These are phyloP conservation scores for Colletotrichum spinosum DNA, from an alignment of 2,329 filamentous ascomycete genomes.

Conservation along the genomic window DNA sequence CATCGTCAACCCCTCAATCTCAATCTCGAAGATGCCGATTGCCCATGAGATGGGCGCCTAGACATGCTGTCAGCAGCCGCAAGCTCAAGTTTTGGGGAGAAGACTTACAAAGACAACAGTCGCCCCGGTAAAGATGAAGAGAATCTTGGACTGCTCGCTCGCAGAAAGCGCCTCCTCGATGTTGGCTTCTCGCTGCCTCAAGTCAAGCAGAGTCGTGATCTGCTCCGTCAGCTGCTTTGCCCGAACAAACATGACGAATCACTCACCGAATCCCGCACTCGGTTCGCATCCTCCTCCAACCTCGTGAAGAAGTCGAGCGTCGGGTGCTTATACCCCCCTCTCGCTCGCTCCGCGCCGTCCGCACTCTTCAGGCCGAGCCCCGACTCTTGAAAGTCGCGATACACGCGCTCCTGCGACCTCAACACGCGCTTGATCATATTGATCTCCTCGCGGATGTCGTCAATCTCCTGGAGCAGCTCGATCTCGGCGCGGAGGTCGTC, in stretches of 20 bases:
- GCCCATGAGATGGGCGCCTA: slow-evolving; percentile 35
- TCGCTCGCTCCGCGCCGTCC: neutral
- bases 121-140: slow-evolving; percentile 37
- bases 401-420: slow-evolving; percentile 37
- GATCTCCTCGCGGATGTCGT: slow-evolving; percentile 37
- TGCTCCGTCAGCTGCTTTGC: slow-evolving; percentile 4
- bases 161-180: slow-evolving; percentile 39
- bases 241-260: neutral
- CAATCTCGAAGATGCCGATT: slow-evolving; percentile 35
- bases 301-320: slow-evolving; percentile 38
- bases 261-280: slow-evolving; percentile 36
- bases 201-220: slow-evolving; percentile 37
- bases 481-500: slow-evolving; percentile 41
- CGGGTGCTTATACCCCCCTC: slow-evolving; percentile 33
- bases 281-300: slow-evolving; percentile 35
- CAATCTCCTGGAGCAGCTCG: slow-evolving; percentile 38
- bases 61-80: neutral
- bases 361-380: slow-evolving; percentile 6
- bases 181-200: slow-evolving; percentile 38
- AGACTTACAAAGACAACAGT: slow-evolving; percentile 36
- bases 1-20: slow-evolving; percentile 16
- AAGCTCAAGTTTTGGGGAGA: rapidly evolving
- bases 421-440: slow-evolving; percentile 39
- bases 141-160: slow-evolving; percentile 39
- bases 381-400: slow-evolving; percentile 31